phyloP scores from a whole-genome alignment of 1,284 basidiomycete genomes.

The Coniophora puteana region DNA sequence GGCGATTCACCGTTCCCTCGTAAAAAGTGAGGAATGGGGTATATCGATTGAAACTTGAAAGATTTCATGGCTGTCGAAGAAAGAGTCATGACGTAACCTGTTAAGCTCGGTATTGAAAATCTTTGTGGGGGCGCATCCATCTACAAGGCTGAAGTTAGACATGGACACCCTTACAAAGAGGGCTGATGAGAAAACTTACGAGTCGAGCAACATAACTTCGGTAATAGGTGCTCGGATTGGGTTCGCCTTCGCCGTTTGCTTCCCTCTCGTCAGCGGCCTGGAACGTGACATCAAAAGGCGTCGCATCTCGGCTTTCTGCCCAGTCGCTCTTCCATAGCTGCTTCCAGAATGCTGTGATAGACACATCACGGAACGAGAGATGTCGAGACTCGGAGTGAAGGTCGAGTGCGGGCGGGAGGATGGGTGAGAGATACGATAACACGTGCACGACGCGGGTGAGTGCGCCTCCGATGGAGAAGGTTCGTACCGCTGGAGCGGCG shows the following conservation, averaged over 20 bases:
- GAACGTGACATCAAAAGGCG: constrained; percentile 48
- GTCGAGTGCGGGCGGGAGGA: constrained; percentile 37
- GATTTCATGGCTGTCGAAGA: constrained; percentile 23
- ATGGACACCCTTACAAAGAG: too few species aligned
- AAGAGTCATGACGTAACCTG: constrained; percentile 13
- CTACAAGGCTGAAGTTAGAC: too few species aligned
- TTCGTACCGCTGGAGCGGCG: constrained; percentile 37
- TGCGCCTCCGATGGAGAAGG: constrained; percentile 37
- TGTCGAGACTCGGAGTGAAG: constrained; percentile 40
- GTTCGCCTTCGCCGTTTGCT: constrained; percentile 31
- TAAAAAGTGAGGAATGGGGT: constrained; percentile 17
- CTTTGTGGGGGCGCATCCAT: too few species aligned
- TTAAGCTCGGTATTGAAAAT: constrained; percentile 1
- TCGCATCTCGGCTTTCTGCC: constrained; percentile 43
- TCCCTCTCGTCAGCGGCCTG: constrained; percentile 43
- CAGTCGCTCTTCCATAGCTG: constrained; percentile 47
- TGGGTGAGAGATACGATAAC: constrained; percentile 39
- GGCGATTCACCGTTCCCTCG: too few species aligned
- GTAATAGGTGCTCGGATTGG: constrained; percentile 38
- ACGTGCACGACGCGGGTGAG: constrained; percentile 39
- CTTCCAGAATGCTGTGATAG: constrained; percentile 28
- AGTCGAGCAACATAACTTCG: constrained; percentile 38
- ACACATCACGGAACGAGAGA: constrained; percentile 36
- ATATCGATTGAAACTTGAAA: constrained; percentile 36
- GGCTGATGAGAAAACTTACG: constrained; percentile 31